Evolutionary conservation across 257 asterid species (phyloP).

Genomic region (Fraxinus cuspidata): DNA sequence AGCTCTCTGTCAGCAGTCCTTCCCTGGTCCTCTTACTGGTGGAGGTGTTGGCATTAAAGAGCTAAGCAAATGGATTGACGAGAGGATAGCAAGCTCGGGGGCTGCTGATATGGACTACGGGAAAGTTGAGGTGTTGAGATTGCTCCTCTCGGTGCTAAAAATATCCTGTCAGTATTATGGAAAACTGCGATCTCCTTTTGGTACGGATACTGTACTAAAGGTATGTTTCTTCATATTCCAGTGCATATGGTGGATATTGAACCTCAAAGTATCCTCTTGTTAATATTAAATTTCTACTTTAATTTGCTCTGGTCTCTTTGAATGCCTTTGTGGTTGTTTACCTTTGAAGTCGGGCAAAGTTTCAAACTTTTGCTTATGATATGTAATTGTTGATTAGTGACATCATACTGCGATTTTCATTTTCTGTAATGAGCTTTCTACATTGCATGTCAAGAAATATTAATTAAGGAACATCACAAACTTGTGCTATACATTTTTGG

Average conservation of each 20-base stretch:
- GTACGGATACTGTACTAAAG: conserved; percentile 65
- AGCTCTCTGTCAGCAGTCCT: conserved; percentile 61
- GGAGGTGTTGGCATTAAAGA: conserved; percentile 76
- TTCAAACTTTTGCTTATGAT: neutral
- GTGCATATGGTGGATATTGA: neutral
- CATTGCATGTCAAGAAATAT: neutral
- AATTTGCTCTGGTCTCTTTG: neutral
- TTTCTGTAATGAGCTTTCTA: neutral
- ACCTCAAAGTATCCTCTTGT: neutral
- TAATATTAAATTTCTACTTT: neutral
- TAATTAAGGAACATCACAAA: too few species aligned
- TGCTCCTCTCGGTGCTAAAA: conserved; percentile 79
- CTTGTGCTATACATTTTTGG: neutral
- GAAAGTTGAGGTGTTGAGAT: conserved; percentile 63
- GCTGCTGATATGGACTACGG: conserved; percentile 49
- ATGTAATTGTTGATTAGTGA: too few species aligned
- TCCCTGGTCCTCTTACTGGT: conserved; percentile 93
- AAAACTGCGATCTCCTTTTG: conserved; percentile 86
- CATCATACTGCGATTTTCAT: too few species aligned
- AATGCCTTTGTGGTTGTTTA: neutral
- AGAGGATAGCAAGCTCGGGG: conserved; percentile 57
- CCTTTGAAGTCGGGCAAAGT: neutral
- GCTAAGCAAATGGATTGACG: conserved; percentile 89
- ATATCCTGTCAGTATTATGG: conserved; percentile 84
- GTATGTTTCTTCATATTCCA: conserved; percentile 34